These are phyloP conservation scores for Corymbia citriodora DNA, from an alignment of 441 rosid species.

Conservation along the genomic window DNA sequence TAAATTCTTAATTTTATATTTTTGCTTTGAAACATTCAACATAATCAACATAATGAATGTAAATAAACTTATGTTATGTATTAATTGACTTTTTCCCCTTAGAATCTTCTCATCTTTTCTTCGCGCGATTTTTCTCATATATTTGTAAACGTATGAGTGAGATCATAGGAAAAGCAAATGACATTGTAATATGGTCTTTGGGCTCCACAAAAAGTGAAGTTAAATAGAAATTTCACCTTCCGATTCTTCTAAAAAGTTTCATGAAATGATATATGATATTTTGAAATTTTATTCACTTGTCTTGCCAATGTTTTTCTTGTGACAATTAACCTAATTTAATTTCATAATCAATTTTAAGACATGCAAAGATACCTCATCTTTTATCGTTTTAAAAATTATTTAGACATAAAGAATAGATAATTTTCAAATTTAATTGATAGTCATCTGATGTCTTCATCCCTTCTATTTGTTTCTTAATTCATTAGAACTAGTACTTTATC, in stretches of 20 bases:
- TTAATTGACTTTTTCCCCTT: neutral
- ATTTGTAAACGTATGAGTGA: neutral
- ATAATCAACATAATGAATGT: neutral
- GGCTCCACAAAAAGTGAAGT: neutral
- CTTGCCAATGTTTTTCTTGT: no score
- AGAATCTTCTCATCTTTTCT: neutral
- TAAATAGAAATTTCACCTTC: neutral
- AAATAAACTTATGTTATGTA: neutral
- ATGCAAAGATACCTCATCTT: no score
- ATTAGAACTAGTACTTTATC: no score
- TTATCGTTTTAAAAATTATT: no score
- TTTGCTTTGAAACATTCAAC: neutral
- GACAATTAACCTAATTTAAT: no score
- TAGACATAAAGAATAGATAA: no score
- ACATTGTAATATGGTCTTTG: neutral
- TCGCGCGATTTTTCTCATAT: neutral
- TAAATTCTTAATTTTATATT: neutral
- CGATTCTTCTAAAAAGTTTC: neutral
- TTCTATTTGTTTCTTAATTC: no score
- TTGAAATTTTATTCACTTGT: no score
- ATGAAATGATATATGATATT: neutral
- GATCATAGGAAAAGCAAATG: neutral
- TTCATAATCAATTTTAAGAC: no score
- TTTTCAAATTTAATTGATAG: no score
- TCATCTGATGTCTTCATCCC: no score